Evolutionary conservation across 129 eudicot genomes (phyloP), one percentile per base, ranked within the genome.

Genomic region (Saposhnikovia divaricata): DNA sequence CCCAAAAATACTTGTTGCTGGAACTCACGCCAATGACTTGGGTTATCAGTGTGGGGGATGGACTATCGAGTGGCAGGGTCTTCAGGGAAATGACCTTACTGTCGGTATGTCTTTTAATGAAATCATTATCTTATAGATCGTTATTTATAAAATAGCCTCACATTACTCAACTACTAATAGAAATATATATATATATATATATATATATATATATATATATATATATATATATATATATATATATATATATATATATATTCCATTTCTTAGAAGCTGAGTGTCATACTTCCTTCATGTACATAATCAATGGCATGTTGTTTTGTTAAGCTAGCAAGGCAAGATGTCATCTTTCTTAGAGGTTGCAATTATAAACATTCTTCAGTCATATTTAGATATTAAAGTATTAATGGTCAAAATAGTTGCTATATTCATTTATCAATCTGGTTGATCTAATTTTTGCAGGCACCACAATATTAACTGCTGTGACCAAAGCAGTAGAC

Each of bases 21-120:
- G 93, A 78, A 81, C 59, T 21, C 93, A 89, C 72, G 90, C 87
- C 16, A 44, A 89, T 74, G 72, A 89, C 80, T 71, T 89, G 59
- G 93, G 89, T 23, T 63, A 61, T 12, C 93, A 89, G 44, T 85
- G 87, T 50, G 93, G 90, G 2, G 90, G 93, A 9, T 87, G 90
- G 90, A 81, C 89, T 1, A 85, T 87, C 5, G 25, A 75, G 18
- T 89, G 93, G 93, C 82, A 85, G 59, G 93, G 93, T 10, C 50
- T 21, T 2, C 3, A 4, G 0, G 86, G 87, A 59, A 85, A 89
- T 45, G 82, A 88, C 68, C 31, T 74, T 37, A 84, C 90, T 46
- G 57, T 46, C 25, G 78, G 78, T 75, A 75, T 28, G 78, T 45
- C 34, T 14, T 25, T 14, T 46, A 0, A 6, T 5, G 43, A 46